phyloP scores from a whole-genome alignment of 1,284 basidiomycete genomes.

The Melampsora medusae region DNA sequence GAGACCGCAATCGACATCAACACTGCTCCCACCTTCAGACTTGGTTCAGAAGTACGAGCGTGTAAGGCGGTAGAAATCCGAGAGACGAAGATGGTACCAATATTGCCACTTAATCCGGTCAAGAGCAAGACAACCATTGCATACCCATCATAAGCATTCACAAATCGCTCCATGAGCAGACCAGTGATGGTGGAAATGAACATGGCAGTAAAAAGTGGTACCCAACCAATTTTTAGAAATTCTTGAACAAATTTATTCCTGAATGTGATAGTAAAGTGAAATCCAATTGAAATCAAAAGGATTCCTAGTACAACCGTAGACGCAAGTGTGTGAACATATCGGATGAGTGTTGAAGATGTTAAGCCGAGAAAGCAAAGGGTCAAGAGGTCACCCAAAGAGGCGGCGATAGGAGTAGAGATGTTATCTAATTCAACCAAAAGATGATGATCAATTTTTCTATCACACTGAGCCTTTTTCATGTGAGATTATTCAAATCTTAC shows the following conservation, averaged over 20 bases:
- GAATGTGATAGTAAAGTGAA: slow-evolving; percentile 61
- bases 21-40: slow-evolving; percentile 42
- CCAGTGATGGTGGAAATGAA: slow-evolving; percentile 85
- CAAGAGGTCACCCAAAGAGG: slow-evolving; percentile 86
- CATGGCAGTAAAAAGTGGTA: slow-evolving; percentile 86
- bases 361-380: slow-evolving; percentile 62
- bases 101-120: slow-evolving; percentile 79
- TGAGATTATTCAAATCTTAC: slow-evolving; percentile 57
- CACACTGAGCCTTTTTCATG: too few species aligned
- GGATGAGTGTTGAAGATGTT: slow-evolving; percentile 52
- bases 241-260: slow-evolving; percentile 68
- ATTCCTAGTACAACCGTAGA: slow-evolving; percentile 66
- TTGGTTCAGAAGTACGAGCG: slow-evolving; percentile 49
- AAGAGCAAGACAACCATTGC: slow-evolving; percentile 84
- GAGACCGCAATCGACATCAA: neutral
- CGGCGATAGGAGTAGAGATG: slow-evolving; percentile 87
- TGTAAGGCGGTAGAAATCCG: slow-evolving; percentile 83
- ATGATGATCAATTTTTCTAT: neutral
- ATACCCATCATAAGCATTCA: slow-evolving; percentile 79
- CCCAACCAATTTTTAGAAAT: slow-evolving; percentile 80
- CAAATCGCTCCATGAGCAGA: slow-evolving; percentile 84
- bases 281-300: slow-evolving; percentile 61
- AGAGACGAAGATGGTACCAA: slow-evolving; percentile 87
- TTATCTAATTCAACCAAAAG: slow-evolving; percentile 65
- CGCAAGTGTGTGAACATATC: slow-evolving; percentile 55